Evolutionary conservation across 2,329 filamentous ascomycete species (phyloP).

Genomic region (Talaromyces atroroseus): DNA sequence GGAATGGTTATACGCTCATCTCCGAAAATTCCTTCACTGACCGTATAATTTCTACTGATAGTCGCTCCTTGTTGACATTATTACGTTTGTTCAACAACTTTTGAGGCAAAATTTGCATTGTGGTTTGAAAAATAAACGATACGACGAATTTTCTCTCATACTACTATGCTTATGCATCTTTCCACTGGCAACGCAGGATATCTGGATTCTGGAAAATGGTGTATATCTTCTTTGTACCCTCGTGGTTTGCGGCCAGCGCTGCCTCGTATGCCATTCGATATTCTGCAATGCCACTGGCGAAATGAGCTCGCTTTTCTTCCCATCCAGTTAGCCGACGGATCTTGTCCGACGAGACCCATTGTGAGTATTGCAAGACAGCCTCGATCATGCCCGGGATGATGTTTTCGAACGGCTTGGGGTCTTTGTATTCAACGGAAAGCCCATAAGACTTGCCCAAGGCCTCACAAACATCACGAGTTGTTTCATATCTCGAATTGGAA

Average conservation of each 20-base stretch:
- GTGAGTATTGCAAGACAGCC: conserved; percentile 4
- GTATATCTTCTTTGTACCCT: conserved; percentile 5
- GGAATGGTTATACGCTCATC: neutral
- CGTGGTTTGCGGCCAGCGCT: conserved; percentile 6
- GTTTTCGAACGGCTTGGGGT: neutral
- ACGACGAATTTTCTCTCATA: too few species aligned
- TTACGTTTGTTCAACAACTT: neutral
- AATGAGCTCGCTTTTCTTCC: conserved; percentile 8
- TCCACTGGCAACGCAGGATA: neutral
- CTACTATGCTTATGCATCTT: neutral
- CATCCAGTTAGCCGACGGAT: conserved; percentile 8
- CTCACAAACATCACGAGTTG: neutral
- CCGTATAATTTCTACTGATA: neutral
- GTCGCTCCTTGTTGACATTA: neutral
- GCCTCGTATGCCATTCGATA: conserved; percentile 11
- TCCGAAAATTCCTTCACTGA: neutral
- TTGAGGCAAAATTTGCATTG: neutral
- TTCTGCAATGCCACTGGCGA: conserved; percentile 3
- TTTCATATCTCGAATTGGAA: conserved; percentile 9
- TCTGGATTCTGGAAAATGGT: neutral
- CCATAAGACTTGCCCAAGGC: conserved; percentile 8
- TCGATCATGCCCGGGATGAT: neutral
- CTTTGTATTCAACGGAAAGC: neutral
- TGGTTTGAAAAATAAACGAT: neutral
- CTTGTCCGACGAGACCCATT: conserved; percentile 12